phyloP scores from a whole-genome alignment of 768 basidiomycete species.

The Boletus sensibilis region DNA sequence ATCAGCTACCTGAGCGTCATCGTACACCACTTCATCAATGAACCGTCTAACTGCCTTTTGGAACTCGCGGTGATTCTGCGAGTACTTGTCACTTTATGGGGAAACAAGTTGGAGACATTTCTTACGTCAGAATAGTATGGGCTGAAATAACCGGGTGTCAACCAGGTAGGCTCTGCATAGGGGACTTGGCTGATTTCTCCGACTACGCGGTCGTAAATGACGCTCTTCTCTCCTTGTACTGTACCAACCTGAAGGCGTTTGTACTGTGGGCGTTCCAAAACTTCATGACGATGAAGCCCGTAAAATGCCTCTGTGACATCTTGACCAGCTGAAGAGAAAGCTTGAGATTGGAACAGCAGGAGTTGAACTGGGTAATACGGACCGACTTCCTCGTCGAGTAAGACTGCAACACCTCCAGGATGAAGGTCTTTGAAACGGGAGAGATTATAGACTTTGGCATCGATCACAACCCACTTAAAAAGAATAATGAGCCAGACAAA shows the following conservation, averaged over 20 bases:
- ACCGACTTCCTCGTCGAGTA: slow-evolving; percentile 80
- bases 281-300: slow-evolving; percentile 83
- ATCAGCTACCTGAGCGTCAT: slow-evolving; percentile 34
- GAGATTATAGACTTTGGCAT: slow-evolving; percentile 81
- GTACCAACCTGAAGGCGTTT: slow-evolving; percentile 72
- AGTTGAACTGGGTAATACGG: slow-evolving; percentile 22
- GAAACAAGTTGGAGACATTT: background rate
- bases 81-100: slow-evolving; percentile 7
- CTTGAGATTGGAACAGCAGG: background rate
- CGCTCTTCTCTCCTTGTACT: slow-evolving; percentile 59
- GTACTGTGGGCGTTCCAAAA: slow-evolving; percentile 74
- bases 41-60: slow-evolving; percentile 55
- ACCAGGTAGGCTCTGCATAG: slow-evolving; percentile 87
- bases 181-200: slow-evolving; percentile 76
- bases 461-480: slow-evolving; percentile 76
- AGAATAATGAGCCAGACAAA: background rate
- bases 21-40: slow-evolving; percentile 63
- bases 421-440: slow-evolving; percentile 79
- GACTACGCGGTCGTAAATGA: slow-evolving; percentile 45
- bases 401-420: slow-evolving; percentile 77
- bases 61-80: slow-evolving; percentile 47
- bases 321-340: slow-evolving; percentile 57
- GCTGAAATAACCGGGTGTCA: slow-evolving; percentile 62
- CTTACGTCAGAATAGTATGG: slow-evolving; percentile 70
- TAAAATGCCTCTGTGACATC: slow-evolving; percentile 90